Evolutionary conservation across 75 land plant genomes (phyloP).

Genomic region (Ceratopteris richardii): DNA sequence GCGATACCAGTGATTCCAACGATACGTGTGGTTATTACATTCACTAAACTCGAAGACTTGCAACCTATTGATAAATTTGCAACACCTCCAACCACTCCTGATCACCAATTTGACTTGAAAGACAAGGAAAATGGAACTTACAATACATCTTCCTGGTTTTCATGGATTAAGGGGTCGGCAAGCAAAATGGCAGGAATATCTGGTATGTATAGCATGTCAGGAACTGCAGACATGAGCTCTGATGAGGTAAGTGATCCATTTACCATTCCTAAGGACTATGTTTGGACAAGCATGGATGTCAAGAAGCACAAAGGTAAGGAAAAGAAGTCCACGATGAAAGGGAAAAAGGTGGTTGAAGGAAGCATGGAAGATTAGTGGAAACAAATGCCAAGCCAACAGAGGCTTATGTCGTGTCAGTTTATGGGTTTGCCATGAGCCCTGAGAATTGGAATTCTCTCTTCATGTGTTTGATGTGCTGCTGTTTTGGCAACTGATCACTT

Average conservation of each 20-base stretch:
- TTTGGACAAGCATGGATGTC: constrained; percentile 72
- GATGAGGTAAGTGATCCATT: constrained; percentile 39
- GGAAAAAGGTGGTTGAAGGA: constrained; percentile 21
- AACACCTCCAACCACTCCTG: constrained; percentile 41
- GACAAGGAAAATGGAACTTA: constrained; percentile 8
- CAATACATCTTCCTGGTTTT: constrained; percentile 25
- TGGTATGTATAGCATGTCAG: neutral
- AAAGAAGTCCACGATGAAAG: constrained; percentile 45
- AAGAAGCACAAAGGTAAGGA: constrained; percentile 80
- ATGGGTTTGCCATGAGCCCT: no score
- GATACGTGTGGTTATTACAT: constrained; percentile 37
- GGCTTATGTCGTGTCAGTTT: no score
- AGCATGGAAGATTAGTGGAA: no score
- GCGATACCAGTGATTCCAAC: constrained; percentile 52
- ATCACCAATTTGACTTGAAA: constrained; percentile 13
- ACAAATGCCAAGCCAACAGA: no score
- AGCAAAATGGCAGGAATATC: constrained; percentile 1
- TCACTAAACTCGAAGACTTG: constrained; percentile 41
- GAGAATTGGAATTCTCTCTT: no score
- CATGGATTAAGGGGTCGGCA: constrained; percentile 27
- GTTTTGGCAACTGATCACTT: no score
- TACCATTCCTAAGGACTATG: constrained; percentile 51
- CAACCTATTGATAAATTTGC: constrained; percentile 25
- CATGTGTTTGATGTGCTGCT: no score
- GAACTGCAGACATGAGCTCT: constrained; percentile 10